These are phyloP conservation scores for Skeletonema costatum DNA, from an alignment of 108 stramenopile species.

Conservation along the genomic window DNA sequence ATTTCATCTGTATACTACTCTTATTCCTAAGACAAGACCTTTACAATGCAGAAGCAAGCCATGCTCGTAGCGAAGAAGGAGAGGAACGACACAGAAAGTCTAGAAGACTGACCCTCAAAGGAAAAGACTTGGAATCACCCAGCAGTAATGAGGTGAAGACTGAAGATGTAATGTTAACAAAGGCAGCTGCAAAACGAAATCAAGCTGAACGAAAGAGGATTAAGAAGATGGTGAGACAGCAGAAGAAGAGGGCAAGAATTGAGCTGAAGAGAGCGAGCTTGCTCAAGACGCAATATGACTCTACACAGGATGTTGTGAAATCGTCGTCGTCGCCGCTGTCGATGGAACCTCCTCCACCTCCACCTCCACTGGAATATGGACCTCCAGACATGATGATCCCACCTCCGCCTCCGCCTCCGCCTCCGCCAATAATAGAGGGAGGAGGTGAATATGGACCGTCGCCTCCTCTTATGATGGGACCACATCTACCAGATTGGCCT, in stretches of 20 bases:
- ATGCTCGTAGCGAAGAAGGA: background rate
- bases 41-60: background rate
- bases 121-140: background rate
- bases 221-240: background rate
- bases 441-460: background rate
- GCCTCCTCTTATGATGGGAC: background rate
- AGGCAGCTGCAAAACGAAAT: background rate
- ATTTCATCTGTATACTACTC: background rate
- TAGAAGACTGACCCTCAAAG: background rate
- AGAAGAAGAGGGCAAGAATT: background rate
- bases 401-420: background rate
- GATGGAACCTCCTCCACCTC: background rate
- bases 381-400: background rate
- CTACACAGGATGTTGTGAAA: background rate
- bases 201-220: background rate
- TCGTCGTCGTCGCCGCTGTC: background rate
- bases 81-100: background rate
- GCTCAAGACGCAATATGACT: background rate
- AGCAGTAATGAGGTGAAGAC: background rate
- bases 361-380: background rate
- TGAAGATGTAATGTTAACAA: background rate
- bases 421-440: background rate
- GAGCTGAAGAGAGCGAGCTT: background rate
- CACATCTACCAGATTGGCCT: background rate
- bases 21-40: background rate